Percentiles rank a stretch among this genome's conserved stretches.
Conservation (phyloP, 352 stramenopile species). For the Blastocystis hominis region DNA sequence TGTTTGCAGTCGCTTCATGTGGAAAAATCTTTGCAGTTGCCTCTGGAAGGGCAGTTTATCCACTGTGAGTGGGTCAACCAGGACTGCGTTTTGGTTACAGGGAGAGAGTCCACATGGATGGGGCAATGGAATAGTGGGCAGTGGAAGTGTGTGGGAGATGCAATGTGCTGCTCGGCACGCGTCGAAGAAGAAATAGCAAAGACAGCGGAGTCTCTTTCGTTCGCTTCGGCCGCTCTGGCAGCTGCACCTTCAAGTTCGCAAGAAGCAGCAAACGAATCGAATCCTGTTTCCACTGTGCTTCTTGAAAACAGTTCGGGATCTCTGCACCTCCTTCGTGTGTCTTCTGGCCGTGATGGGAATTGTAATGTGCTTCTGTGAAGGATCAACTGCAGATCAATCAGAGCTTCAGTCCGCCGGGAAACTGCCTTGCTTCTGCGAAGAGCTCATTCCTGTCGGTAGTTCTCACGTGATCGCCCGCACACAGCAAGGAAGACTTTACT, state of each 20-base stretch:
- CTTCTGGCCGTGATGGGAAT: too few relatives aligned
- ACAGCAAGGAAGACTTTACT: neutral
- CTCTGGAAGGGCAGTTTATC: neutral
- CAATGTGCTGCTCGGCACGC: too few relatives aligned
- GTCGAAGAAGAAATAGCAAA: too few relatives aligned
- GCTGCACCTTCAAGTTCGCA: too few relatives aligned
- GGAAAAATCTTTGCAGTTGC: neutral
- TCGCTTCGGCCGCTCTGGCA: too few relatives aligned
- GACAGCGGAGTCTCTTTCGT: too few relatives aligned
- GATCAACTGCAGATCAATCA: neutral
- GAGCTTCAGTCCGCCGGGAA: neutral
- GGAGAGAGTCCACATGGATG: neutral
- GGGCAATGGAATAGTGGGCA: neutral
- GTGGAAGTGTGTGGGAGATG: neutral
- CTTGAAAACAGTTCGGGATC: too few relatives aligned
- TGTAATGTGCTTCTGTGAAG: too few relatives aligned
- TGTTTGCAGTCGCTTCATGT: neutral
- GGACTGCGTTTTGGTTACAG: neutral
- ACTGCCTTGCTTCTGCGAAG: neutral
- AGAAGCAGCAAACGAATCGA: too few relatives aligned
- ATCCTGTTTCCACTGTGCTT: too few relatives aligned
- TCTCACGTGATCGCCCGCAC: neutral
- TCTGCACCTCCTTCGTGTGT: too few relatives aligned
- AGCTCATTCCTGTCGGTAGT: neutral
- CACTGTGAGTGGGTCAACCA: neutral